Percentiles rank a stretch among this genome's conserved stretches.
Conservation (phyloP, 805 yeast species). For the Sungouiella blattae region DNA sequence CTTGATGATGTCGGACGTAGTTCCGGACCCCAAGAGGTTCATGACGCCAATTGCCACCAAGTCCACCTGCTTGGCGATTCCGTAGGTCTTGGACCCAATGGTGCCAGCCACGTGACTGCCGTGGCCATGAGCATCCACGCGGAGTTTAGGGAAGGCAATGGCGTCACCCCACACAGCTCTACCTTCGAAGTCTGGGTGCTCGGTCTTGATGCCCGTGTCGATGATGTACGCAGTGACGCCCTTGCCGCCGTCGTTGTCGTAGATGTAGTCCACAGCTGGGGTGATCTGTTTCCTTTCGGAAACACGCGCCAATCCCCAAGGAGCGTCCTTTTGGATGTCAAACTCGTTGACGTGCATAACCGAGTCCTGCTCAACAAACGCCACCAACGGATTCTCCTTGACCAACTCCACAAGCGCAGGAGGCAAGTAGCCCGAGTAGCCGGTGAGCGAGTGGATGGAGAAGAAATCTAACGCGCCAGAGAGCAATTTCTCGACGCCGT, state of each 20-base stretch:
- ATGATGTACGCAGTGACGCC: conserved; percentile 85
- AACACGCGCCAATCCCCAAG: conserved; percentile 92
- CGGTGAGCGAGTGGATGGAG: conserved; percentile 12
- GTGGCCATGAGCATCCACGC: conserved; percentile 84
- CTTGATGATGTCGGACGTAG: conserved; percentile 78
- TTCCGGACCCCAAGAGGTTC: conserved; percentile 77
- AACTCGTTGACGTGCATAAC: conserved; percentile 36
- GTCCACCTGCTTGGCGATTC: conserved; percentile 79
- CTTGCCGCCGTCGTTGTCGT: conserved; percentile 70
- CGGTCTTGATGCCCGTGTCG: conserved; percentile 81
- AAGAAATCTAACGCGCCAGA: conserved; percentile 7
- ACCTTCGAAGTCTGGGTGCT: conserved; percentile 76
- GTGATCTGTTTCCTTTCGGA: conserved; percentile 70
- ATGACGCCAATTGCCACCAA: conserved; percentile 82
- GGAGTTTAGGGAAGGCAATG: conserved; percentile 56
- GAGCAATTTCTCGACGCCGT: conserved; percentile 8
- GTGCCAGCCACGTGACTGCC: conserved; percentile 99
- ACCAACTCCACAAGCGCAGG: conserved; percentile 14
- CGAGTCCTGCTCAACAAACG: conserved; percentile 22
- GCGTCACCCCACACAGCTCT: conserved; percentile 88
- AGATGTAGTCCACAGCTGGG: conserved; percentile 43
- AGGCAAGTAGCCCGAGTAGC: conserved; percentile 21
- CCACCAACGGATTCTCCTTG: conserved; percentile 13
- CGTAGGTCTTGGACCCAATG: conserved; percentile 73
- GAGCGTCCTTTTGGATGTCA: conserved; percentile 76